These are phyloP conservation scores for Gynostemma pentaphyllum DNA, from an alignment of 306 rosid genomes.

Conservation along the genomic window DNA sequence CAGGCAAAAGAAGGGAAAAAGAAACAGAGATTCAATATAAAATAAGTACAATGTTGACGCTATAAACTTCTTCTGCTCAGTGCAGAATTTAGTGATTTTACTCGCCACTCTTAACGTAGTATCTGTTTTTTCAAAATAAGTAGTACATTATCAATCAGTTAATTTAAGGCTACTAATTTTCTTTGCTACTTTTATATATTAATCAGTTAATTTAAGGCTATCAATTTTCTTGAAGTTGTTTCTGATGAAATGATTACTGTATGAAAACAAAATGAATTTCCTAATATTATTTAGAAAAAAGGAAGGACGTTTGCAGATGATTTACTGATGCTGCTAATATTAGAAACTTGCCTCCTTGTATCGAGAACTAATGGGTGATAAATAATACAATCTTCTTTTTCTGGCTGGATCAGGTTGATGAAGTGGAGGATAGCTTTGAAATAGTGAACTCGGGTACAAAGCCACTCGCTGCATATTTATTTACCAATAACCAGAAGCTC, in stretches of 20 bases:
- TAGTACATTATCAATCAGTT: no score
- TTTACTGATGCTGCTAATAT: neutral
- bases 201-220: no score
- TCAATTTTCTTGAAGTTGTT: no score
- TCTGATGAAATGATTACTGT: no score
- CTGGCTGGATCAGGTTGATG: slow-evolving; percentile 54
- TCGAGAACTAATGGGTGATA: neutral
- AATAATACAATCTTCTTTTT: neutral
- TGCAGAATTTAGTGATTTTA: neutral
- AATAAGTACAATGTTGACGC: no score
- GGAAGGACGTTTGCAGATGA: neutral
- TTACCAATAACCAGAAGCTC: slow-evolving; percentile 61
- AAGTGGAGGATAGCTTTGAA: slow-evolving; percentile 68
- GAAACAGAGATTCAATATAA: neutral
- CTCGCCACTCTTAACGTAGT: neutral
- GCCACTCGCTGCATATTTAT: slow-evolving; percentile 97
- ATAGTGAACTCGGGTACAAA: slow-evolving; percentile 71
- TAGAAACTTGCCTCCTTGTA: neutral
- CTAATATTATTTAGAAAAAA: neutral
- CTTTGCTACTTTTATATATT: no score
- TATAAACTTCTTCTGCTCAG: neutral
- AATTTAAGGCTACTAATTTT: no score
- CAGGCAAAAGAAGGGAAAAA: neutral
- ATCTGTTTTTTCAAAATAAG: neutral
- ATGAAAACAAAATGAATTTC: neutral